Evolutionary conservation across 352 stramenopile species (phyloP).

Genomic region (Phytophthora fragariaefolia): DNA sequence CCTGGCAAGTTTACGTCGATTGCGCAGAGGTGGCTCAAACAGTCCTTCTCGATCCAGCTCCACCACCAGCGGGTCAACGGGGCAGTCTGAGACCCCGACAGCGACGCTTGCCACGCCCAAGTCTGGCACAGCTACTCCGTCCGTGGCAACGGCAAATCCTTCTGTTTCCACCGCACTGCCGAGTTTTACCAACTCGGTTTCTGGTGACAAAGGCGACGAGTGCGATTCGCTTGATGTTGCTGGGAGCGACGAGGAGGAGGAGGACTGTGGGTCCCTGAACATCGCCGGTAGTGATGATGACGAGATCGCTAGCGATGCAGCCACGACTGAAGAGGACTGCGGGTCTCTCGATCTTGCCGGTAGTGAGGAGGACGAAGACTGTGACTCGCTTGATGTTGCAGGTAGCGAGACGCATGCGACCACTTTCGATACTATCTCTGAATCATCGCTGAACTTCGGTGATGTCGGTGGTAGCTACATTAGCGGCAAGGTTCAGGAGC

Average conservation of each 20-base stretch:
- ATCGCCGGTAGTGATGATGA: constrained; percentile 14
- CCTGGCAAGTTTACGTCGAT: constrained; percentile 47
- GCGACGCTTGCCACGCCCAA: constrained; percentile 14
- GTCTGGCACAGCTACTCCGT: background rate
- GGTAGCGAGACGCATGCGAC: constrained; percentile 1
- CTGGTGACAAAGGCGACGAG: constrained; percentile 14
- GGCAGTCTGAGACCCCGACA: constrained; percentile 16
- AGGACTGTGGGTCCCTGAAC: constrained; percentile 29
- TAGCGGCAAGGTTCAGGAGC: constrained; percentile 32
- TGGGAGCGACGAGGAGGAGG: constrained; percentile 15
- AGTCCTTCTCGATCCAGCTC: constrained; percentile 24
- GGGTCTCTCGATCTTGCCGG: constrained; percentile 13
- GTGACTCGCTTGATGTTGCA: constrained; percentile 15
- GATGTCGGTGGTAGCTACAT: constrained; percentile 22
- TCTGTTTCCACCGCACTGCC: constrained; percentile 2
- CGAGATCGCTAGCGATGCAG: background rate
- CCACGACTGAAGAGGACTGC: constrained; percentile 12
- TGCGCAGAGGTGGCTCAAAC: constrained; percentile 19
- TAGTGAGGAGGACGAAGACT: constrained; percentile 3
- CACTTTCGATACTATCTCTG: constrained; percentile 15
- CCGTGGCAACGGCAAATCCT: constrained; percentile 1
- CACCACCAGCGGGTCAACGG: constrained; percentile 17
- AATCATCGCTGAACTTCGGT: constrained; percentile 37
- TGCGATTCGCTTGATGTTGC: constrained; percentile 28
- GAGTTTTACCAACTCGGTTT: background rate